Conservation (phyloP, 2,329 filamentous ascomycete species). For the Lachnellula hyalina region DNA sequence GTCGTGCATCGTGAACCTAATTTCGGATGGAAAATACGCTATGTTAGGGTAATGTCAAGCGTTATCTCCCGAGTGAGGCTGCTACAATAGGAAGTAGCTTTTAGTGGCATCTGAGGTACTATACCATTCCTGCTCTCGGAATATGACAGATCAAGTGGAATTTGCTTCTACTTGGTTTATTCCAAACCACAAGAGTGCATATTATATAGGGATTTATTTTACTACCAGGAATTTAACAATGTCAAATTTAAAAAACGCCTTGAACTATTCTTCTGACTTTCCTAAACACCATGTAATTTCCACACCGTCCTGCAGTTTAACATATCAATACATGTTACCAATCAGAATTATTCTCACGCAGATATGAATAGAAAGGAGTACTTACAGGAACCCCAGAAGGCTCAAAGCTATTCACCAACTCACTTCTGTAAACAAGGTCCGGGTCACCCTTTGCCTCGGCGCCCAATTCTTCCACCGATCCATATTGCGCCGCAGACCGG, state of each 20-base stretch:
- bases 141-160: no score
- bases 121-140: no score
- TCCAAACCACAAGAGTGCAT: no score
- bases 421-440: slow-evolving; percentile 60
- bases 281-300: slow-evolving; percentile 58
- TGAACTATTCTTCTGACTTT: slow-evolving; percentile 12
- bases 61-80: no score
- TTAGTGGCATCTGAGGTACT: no score
- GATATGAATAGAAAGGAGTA: slow-evolving; percentile 6
- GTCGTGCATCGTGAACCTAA: no score
- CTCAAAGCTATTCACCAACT: slow-evolving; percentile 59
- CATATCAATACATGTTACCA: neutral
- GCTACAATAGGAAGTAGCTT: no score
- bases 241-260: no score
- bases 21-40: no score
- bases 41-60: no score
- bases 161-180: no score
- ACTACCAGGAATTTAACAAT: no score
- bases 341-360: neutral
- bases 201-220: neutral
- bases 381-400: slow-evolving; percentile 61
- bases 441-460: slow-evolving; percentile 49
- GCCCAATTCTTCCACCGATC: slow-evolving; percentile 36
- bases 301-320: slow-evolving; percentile 53
- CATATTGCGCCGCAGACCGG: slow-evolving; percentile 20